A percentile compares a stretch with the other conserved stretches of the same genome.
Conservation (phyloP, 352 stramenopile genomes). For the Pythium folliculosum region DNA sequence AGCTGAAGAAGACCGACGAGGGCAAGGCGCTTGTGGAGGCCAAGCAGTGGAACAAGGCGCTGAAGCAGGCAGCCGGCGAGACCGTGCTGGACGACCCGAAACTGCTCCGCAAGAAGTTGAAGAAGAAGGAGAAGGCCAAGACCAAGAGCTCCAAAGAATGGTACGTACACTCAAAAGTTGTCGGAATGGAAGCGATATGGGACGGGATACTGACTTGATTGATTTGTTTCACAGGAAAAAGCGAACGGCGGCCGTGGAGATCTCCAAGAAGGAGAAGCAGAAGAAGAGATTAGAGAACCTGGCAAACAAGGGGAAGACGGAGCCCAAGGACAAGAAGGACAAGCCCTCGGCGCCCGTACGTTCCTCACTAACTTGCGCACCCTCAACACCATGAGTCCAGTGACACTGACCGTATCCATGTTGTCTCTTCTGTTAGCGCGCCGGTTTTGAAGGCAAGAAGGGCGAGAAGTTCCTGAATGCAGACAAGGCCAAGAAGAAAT, state of each 20-base stretch:
- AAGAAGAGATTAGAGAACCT: slow-evolving; percentile 64
- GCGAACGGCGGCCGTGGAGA: slow-evolving; percentile 52
- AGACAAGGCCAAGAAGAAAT: slow-evolving; percentile 37
- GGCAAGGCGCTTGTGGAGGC: slow-evolving; percentile 61
- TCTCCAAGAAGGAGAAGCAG: slow-evolving; percentile 64
- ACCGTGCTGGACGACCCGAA: slow-evolving; percentile 77
- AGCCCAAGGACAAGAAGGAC: slow-evolving; percentile 40
- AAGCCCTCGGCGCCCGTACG: slow-evolving; percentile 35
- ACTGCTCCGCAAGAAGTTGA: slow-evolving; percentile 75
- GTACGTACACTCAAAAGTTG: slow-evolving; percentile 13
- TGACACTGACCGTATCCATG: not conserved
- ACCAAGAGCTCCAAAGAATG: slow-evolving; percentile 80
- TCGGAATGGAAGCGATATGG: not conserved
- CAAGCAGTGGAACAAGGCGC: slow-evolving; percentile 72
- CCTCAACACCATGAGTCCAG: not conserved
- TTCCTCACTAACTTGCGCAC: not conserved
- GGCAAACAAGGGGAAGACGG: slow-evolving; percentile 12
- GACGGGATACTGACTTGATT: not conserved
- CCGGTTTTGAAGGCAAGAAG: slow-evolving; percentile 84
- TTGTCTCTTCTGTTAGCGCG: slow-evolving; percentile 35
- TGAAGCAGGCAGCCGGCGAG: slow-evolving; percentile 71
- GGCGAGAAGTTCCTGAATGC: slow-evolving; percentile 70
- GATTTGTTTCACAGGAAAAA: slow-evolving; percentile 45
- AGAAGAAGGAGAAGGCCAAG: slow-evolving; percentile 85
- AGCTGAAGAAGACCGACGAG: slow-evolving; percentile 81